Conservation (phyloP, 2,329 filamentous ascomycete species). For the Diaporthe sp. region DNA sequence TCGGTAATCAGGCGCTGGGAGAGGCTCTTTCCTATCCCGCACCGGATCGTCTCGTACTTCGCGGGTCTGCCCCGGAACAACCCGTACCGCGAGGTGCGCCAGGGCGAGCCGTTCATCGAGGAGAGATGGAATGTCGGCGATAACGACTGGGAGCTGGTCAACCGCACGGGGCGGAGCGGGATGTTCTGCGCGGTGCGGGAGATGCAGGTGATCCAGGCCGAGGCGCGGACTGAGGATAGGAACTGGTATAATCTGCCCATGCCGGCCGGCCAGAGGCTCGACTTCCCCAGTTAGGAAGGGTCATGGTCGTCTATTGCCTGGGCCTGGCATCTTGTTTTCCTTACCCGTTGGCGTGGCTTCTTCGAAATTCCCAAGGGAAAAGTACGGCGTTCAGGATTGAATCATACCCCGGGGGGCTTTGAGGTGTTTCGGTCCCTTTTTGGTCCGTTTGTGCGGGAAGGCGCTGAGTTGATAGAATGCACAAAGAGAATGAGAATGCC, state of each 20-base stretch:
- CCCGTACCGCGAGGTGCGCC: conserved; percentile 69
- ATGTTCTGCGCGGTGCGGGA: conserved; percentile 69
- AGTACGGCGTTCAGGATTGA: conserved; percentile 25
- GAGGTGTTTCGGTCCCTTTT: conserved; percentile 14
- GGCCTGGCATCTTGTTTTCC: neutral
- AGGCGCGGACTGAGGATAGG: conserved; percentile 48
- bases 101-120: conserved; percentile 68
- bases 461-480: conserved; percentile 2
- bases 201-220: conserved; percentile 56
- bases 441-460: neutral
- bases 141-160: conserved; percentile 57
- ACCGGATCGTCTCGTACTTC: conserved; percentile 69
- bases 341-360: neutral
- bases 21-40: conserved; percentile 70
- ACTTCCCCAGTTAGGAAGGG: conserved; percentile 48
- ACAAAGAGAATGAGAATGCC: neutral
- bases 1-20: conserved; percentile 74
- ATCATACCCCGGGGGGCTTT: conserved; percentile 16
- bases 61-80: conserved; percentile 72
- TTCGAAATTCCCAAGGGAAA: neutral
- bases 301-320: neutral
- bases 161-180: conserved; percentile 62
- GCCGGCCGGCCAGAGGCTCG: conserved; percentile 50
- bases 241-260: conserved; percentile 54
- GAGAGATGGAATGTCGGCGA: conserved; percentile 58